Evolutionary conservation across 2,329 filamentous ascomycete genomes (phyloP).

Genomic region (Epichloe festucae): DNA sequence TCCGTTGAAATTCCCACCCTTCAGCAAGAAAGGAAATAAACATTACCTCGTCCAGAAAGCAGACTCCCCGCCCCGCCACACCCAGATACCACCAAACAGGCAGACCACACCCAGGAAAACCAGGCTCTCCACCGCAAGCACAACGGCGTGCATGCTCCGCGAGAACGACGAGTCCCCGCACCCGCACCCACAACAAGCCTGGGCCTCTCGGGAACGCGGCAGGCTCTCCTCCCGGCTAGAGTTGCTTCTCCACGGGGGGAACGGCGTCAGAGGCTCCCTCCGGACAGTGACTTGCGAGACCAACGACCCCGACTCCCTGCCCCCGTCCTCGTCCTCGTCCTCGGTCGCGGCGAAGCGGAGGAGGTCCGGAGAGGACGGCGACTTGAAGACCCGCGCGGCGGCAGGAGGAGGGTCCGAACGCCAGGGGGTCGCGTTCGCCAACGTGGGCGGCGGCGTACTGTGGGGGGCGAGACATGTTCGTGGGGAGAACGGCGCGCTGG

Average conservation of each 20-base stretch:
- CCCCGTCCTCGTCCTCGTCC: too few relatives aligned
- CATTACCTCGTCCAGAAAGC: slow-evolving; percentile 15
- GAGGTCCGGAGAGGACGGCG: background rate
- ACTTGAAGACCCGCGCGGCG: background rate
- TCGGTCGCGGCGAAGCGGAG: too few relatives aligned
- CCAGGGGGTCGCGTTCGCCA: background rate
- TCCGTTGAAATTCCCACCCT: too few relatives aligned
- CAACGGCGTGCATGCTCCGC: background rate
- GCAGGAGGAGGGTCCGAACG: background rate
- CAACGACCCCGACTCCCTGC: background rate
- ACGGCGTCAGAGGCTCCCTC: slow-evolving; percentile 14
- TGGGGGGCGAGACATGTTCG: background rate
- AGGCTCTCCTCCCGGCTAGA: background rate
- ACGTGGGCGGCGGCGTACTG: background rate
- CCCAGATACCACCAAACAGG: slow-evolving; percentile 14
- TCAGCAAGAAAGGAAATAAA: background rate
- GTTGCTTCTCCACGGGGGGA: slow-evolving; percentile 14
- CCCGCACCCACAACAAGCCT: too few relatives aligned
- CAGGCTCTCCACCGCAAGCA: slow-evolving; percentile 14
- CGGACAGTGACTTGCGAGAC: background rate
- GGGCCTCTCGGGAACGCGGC: too few relatives aligned
- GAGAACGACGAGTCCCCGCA: too few relatives aligned
- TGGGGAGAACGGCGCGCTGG: background rate
- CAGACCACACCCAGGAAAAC: slow-evolving; percentile 14
- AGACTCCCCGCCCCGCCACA: slow-evolving; percentile 13